phyloP scores from a whole-genome alignment of 768 basidiomycete species.

The Hygrophorus pudorinus region DNA sequence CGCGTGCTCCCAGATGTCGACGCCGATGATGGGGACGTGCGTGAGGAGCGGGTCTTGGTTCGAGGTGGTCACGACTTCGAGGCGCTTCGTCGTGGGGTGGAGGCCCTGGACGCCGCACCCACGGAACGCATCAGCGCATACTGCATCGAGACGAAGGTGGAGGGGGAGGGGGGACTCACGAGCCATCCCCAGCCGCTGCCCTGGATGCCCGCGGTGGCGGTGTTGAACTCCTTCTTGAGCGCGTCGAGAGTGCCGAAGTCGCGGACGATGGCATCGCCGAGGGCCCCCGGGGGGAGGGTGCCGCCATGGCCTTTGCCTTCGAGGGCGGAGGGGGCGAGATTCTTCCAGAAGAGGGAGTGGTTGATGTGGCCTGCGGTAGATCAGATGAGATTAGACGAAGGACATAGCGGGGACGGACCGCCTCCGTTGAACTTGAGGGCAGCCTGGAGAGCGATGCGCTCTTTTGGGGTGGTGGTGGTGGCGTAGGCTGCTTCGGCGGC shows the following conservation, averaged over 20 bases:
- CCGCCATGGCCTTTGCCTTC: conserved; percentile 54
- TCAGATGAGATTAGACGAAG: not conserved
- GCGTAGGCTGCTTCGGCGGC: conserved; percentile 81
- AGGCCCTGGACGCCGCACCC: conserved; percentile 60
- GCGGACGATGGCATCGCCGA: conserved; percentile 53
- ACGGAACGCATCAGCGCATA: conserved; percentile 2
- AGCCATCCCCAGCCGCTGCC: conserved; percentile 98
- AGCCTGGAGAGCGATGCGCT: conserved; percentile 75
- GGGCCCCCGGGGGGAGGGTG: conserved; percentile 45
- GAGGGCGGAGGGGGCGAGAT: conserved; percentile 58
- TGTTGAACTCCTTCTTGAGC: conserved; percentile 76
- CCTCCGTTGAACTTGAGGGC: conserved; percentile 98
- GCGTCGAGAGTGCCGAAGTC: conserved; percentile 63
- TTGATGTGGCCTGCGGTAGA: conserved; percentile 68
- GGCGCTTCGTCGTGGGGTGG: conserved; percentile 52
- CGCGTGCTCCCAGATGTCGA: conserved; percentile 95
- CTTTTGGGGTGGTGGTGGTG: conserved; percentile 53
- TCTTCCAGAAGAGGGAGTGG: conserved; percentile 95
- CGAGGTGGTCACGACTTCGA: conserved; percentile 84
- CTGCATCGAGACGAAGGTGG: not conserved
- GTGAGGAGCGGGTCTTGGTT: conserved; percentile 91
- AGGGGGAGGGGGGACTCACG: conserved; percentile 36
- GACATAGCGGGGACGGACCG: conserved; percentile 59
- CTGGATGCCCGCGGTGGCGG: conserved; percentile 77
- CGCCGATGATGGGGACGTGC: conserved; percentile 77